Evolutionary conservation across 2,329 filamentous ascomycete species (phyloP).

Genomic region (Dryadomyces sulphureus): DNA sequence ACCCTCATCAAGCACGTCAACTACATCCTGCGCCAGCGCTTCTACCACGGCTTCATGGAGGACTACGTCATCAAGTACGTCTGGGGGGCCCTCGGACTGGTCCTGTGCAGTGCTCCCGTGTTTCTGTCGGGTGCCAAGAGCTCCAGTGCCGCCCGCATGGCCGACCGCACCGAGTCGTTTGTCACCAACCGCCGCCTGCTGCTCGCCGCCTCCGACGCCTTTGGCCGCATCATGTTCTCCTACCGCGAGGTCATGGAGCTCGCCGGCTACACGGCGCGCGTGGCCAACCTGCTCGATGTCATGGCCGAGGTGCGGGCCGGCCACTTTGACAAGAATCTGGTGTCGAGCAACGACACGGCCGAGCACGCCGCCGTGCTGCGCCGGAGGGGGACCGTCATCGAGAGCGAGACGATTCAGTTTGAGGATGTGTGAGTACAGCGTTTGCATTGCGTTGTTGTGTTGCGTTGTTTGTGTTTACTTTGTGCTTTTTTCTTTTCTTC

Average conservation of each 20-base stretch:
- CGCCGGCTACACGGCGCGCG: slow-evolving; percentile 86
- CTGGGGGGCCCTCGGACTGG: slow-evolving; percentile 84
- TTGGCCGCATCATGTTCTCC: slow-evolving; percentile 91
- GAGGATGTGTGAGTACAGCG: slow-evolving; percentile 52
- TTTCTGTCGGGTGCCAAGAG: slow-evolving; percentile 87
- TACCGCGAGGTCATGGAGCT: slow-evolving; percentile 96
- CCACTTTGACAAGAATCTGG: slow-evolving; percentile 90
- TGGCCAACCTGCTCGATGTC: slow-evolving; percentile 77
- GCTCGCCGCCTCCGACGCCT: slow-evolving; percentile 85
- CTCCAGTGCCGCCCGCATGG: slow-evolving; percentile 40
- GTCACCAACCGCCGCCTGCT: slow-evolving; percentile 90
- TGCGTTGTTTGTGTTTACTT: no score
- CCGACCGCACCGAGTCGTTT: slow-evolving; percentile 61
- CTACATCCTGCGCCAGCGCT: slow-evolving; percentile 72
- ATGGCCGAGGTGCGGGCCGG: slow-evolving; percentile 88
- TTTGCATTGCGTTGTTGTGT: no score
- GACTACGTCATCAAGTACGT: slow-evolving; percentile 99
- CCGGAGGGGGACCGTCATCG: slow-evolving; percentile 66
- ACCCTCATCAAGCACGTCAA: slow-evolving; percentile 99
- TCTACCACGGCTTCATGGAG: slow-evolving; percentile 99
- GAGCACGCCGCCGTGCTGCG: slow-evolving; percentile 71
- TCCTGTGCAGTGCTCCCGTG: slow-evolving; percentile 88
- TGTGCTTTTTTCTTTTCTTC: no score
- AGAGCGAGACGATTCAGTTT: slow-evolving; percentile 76
- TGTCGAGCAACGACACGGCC: slow-evolving; percentile 72